Base-by-base conservation (phyloP, 2,329 filamentous ascomycete species). In the Catunica adiposa region DNA sequence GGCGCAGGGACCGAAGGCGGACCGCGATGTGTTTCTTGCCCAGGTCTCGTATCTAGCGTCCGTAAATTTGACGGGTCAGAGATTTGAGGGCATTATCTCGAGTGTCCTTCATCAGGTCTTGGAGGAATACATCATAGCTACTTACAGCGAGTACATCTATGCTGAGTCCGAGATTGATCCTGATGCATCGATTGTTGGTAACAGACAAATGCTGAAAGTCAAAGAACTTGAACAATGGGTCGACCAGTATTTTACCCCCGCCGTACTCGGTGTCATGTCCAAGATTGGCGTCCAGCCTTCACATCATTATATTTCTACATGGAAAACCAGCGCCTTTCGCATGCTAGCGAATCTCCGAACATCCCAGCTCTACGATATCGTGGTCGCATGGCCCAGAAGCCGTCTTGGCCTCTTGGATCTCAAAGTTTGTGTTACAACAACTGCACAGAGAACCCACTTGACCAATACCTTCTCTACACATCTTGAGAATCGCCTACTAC, bases 331-430 rank as follows among this genome's bases (percentile, higher is more conserved):
- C 62, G 83, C 82, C 15, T 67, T 86, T 47, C 78, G 77, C 2
- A 77, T 82, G 47, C 73, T 90, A 15, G 85, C 84, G 1, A 75
- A 78, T 17, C 71, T 85, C 51, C 77, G 86, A 46, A 85, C 84
- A 48, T 73, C 76, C 6, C 81, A 88, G 63, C 71, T 92, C 8
- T 90, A 89, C 62, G 84, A 89, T 63, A 89, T 90, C 63, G 81
- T 89, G 48, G 74, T 85, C 57, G 73, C 77, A 56, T 92, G 86
- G 86, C 84, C 86, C 3, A 68, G 75, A 37, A 87, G 83, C 61
- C 73, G 76, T 55, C 82, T 82, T 1, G 87, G 83, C 1, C 74
- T 92, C 2, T 77, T 86, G 29, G 87, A 92, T 63, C 76, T 90
- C 60, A 76, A 83, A 59, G 77, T 82, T 55, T 80, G 83, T 48